Evolutionary conservation across 805 yeast species (phyloP), one percentile per base, ranked within the genome.

Genomic region (Pichia rugopelliculosa): DNA sequence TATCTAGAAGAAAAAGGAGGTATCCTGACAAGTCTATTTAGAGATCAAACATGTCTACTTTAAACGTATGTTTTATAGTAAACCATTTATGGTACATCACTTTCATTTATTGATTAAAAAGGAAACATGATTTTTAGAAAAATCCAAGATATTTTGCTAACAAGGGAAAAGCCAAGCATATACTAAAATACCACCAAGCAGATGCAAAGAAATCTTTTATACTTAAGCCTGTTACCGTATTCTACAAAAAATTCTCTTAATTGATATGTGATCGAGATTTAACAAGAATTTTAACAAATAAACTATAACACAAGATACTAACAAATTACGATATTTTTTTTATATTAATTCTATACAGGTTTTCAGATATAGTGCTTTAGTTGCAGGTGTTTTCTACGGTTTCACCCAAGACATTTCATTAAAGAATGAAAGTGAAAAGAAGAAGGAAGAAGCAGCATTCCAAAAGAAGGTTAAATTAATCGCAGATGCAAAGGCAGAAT

Each of bases 281-380:
- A n/a, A n/a, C n/a, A n/a, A n/a, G n/a, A n/a, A n/a, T n/a, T n/a
- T n/a, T n/a, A 27, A 27, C n/a, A 13, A 26, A 15, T 30, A 15
- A n/a, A 30, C 34, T 6, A 3, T n/a, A 30, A n/a, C 17, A n/a
- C 7, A 25, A 39, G 41, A 12, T 39, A 27, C 42, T 39, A 39
- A 39, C 34, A 30, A 15, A 15, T 5, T n/a, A 15, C n/a, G 13
- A 26, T 10, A 6, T 26, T 26, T 13, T 9, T 10, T 10, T 3
- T 10, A 7, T 18, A 20, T 27, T 12, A 12, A 15, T 42, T 27
- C 20, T n/a, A 8, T 33, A 39, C 52, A 85, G 84, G 89, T 90
- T 63, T 79, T 90, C 65, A 87, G 98, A 82, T 91, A 93, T 82
- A 74, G 95, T 57, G 84, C 95, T 47, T 77, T 91, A 57, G 91